phyloP scores from a whole-genome alignment of 1,139 yeast genomes.

The Protomyces arabidopsidicola region DNA sequence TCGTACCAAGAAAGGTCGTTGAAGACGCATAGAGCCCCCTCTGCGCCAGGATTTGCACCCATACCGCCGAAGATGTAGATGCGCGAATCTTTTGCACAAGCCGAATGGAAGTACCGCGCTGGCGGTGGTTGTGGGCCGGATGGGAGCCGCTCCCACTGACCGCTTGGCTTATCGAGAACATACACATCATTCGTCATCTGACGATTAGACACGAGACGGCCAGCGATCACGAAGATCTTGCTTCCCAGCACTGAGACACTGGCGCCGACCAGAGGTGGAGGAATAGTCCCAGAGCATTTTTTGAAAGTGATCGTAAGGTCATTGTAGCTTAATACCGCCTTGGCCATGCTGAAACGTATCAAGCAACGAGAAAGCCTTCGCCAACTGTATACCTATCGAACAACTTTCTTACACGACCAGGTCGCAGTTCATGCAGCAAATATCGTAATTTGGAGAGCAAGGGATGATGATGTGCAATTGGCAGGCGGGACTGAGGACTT shows the following conservation, averaged over 20 bases:
- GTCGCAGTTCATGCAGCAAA: no score
- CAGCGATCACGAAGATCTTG: slow-evolving; percentile 33
- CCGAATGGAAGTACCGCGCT: slow-evolving; percentile 33
- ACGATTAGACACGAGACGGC: slow-evolving; percentile 30
- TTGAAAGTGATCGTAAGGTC: slow-evolving; percentile 1
- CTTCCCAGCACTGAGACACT: slow-evolving; percentile 29
- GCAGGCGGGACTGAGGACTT: no score
- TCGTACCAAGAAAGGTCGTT: slow-evolving; percentile 30
- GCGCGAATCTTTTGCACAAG: slow-evolving; percentile 26
- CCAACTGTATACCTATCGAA: no score
- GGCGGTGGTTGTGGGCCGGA: slow-evolving; percentile 16
- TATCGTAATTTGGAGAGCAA: no score
- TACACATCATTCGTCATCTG: slow-evolving; percentile 30
- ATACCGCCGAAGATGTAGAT: slow-evolving; percentile 34
- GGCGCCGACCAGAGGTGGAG: slow-evolving; percentile 34
- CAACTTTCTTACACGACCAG: no score
- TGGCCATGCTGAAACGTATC: not conserved
- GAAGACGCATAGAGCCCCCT: slow-evolving; percentile 28
- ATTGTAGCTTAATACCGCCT: not conserved
- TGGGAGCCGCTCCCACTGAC: slow-evolving; percentile 31
- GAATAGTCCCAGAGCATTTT: slow-evolving; percentile 31
- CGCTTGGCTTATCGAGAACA: slow-evolving; percentile 31
- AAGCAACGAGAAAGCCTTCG: not conserved
- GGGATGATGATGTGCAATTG: no score
- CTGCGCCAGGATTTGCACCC: not conserved